Evolutionary conservation across 1,284 basidiomycete genomes (phyloP).

Genomic region (Trichosporon faecale): DNA sequence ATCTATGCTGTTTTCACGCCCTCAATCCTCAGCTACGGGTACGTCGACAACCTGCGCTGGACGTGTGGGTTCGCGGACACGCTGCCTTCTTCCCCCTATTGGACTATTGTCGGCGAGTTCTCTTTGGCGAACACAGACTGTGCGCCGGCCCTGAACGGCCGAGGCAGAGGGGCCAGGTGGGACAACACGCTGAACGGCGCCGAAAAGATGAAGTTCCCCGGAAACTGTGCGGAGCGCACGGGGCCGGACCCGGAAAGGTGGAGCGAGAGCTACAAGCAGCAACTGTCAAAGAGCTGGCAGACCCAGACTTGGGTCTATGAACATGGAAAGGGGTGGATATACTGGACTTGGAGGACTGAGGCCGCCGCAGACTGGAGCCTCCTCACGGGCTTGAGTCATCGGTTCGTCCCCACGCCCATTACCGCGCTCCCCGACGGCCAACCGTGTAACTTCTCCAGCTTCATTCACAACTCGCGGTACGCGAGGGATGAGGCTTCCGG

Average conservation of each 20-base stretch:
- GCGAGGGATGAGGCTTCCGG: not conserved
- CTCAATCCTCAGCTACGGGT: slow-evolving; percentile 35
- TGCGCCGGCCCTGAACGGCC: slow-evolving; percentile 19
- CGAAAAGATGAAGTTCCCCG: not conserved
- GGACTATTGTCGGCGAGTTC: slow-evolving; percentile 84
- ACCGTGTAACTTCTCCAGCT: slow-evolving; percentile 19
- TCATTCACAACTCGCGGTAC: not conserved
- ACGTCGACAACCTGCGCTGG: slow-evolving; percentile 51
- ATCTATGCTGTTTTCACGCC: slow-evolving; percentile 55
- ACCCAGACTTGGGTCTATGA: slow-evolving; percentile 62
- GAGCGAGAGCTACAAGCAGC: slow-evolving; percentile 70
- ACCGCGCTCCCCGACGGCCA: slow-evolving; percentile 15
- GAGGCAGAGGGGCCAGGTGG: slow-evolving; percentile 63
- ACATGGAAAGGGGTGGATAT: slow-evolving; percentile 43
- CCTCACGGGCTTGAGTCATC: slow-evolving; percentile 41
- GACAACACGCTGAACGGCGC: slow-evolving; percentile 58
- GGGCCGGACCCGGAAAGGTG: slow-evolving; percentile 64
- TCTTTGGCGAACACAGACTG: slow-evolving; percentile 44
- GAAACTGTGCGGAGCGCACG: slow-evolving; percentile 42
- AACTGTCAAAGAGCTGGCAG: slow-evolving; percentile 76
- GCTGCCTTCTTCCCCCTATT: slow-evolving; percentile 54
- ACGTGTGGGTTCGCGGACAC: slow-evolving; percentile 58
- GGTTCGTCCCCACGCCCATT: slow-evolving; percentile 45
- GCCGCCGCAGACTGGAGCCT: slow-evolving; percentile 65
- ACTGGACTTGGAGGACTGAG: slow-evolving; percentile 51